Conservation (phyloP, 163 green algal species). For the Scenedesmus sp. region DNA sequence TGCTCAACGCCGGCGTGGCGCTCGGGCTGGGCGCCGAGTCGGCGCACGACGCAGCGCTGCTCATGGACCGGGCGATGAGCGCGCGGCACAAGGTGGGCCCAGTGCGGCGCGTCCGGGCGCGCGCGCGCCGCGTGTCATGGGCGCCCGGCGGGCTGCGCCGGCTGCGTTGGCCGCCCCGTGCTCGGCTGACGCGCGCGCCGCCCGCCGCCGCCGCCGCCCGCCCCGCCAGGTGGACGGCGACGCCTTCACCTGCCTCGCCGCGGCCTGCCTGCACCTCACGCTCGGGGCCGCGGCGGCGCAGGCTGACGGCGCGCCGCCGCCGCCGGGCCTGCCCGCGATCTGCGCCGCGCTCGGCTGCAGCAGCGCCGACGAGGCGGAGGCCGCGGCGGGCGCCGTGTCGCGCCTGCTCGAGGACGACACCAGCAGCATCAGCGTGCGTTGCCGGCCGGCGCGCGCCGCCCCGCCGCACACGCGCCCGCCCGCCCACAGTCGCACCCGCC, state of each 20-base stretch:
- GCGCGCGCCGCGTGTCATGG: no score
- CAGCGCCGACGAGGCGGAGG: constrained; percentile 16
- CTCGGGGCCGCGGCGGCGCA: background rate
- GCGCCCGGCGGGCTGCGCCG: no score
- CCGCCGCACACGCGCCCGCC: no score
- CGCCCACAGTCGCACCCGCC: background rate
- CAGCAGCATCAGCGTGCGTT: constrained; percentile 12
- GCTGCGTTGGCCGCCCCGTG: no score
- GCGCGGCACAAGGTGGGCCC: constrained; percentile 14
- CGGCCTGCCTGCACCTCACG: constrained; percentile 8
- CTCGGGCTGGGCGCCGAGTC: constrained; percentile 51
- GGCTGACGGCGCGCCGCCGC: no score
- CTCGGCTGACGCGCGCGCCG: no score
- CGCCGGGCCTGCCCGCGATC: constrained; percentile 1
- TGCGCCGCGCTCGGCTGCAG: constrained; percentile 7
- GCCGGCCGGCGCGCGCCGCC: no score
- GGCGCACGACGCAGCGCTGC: constrained; percentile 75
- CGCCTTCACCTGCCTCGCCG: constrained; percentile 13
- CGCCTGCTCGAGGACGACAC: constrained; percentile 1
- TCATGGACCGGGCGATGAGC: constrained; percentile 39
- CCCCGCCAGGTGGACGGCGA: constrained; percentile 18
- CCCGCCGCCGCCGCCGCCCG: background rate
- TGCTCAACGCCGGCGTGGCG: constrained; percentile 44
- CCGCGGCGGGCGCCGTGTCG: background rate
- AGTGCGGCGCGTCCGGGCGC: no score